Evolutionary conservation across 2,329 filamentous ascomycete species (phyloP), one percentile per base, ranked within the genome.

Genomic region (Cladophialophora bantiana): DNA sequence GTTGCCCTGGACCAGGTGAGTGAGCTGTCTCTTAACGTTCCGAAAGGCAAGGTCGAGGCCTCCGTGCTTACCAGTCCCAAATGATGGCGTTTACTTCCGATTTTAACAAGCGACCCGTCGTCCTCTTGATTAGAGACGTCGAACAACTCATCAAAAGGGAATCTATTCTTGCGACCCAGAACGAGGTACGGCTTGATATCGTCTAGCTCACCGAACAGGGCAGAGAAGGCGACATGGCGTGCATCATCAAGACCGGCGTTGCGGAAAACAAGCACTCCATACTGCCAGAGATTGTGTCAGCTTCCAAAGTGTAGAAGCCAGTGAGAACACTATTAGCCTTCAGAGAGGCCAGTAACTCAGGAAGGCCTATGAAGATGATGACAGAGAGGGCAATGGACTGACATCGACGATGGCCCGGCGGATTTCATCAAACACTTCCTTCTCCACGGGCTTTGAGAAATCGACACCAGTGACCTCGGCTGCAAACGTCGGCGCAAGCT

Each of bases 61-160:
- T 67, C 26, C 26, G 3, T 55, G 34, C 75, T 68, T 64, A 80
- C 80, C 73, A 78, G 76, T 69, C 79, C 80, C 65, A 77, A 76
- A 56, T 81, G 78, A 12, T 77, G 77, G 26, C 82, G 78, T 20
- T 80, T 76, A 61, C 76, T 78, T 59, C 79, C 76, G 3, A 79
- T 70, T 40, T 79, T 75, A n/a, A 84, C 76, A 1, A 84, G 70
- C 0, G 75, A 74, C 53, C 81, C 82, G 50, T 85, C 80, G 1
- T 78, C 78, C 57, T 85, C 80, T 12, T 87, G 76, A 73, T 88
- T 88, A 59, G 83, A 80, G 0, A 84, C 84, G 69, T 88, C 86
- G 73, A 88, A 88, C 0, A 88, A 79, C 73, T 87, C 83, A 50
- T 80, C 76, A 67, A 83, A 79, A 1, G 75, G 71, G 68, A 84